These are phyloP conservation scores for Fusarium sacchari DNA, from an alignment of 2,329 filamentous ascomycete species.

Conservation along the genomic window DNA sequence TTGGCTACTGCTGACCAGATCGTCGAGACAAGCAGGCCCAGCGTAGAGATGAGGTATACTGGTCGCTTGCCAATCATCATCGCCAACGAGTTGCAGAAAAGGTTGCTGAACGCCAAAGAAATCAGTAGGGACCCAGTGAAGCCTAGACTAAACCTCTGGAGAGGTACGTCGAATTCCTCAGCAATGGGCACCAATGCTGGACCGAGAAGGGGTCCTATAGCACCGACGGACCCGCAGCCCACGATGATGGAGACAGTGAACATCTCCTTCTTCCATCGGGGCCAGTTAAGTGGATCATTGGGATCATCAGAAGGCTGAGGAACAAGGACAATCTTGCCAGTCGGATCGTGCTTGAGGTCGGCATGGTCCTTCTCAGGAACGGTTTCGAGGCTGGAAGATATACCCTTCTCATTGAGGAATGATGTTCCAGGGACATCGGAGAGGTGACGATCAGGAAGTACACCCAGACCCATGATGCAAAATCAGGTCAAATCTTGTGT, in stretches of 20 bases:
- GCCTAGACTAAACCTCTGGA: neutral
- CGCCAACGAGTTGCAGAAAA: neutral
- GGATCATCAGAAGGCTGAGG: neutral
- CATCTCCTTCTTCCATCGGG: neutral
- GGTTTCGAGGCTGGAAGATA: neutral
- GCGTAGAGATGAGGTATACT: neutral
- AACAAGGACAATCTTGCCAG: neutral
- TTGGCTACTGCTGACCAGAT: neutral
- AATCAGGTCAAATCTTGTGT: neutral
- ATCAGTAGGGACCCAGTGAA: neutral
- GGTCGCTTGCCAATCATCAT: conserved; percentile 5
- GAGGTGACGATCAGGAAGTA: neutral
- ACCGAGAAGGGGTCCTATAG: neutral
- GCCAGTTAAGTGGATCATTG: neutral
- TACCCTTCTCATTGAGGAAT: neutral
- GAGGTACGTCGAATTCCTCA: neutral
- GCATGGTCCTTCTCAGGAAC: rapidly evolving
- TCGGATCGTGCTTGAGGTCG: neutral
- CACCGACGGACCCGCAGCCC: neutral
- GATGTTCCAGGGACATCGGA: neutral
- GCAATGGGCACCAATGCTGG: neutral
- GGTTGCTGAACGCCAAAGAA: neutral
- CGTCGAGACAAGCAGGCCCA: neutral
- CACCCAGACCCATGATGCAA: neutral
- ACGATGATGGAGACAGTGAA: neutral